phyloP scores from a whole-genome alignment of 2,329 filamentous ascomycete species.

The Waltergamsia citrina region DNA sequence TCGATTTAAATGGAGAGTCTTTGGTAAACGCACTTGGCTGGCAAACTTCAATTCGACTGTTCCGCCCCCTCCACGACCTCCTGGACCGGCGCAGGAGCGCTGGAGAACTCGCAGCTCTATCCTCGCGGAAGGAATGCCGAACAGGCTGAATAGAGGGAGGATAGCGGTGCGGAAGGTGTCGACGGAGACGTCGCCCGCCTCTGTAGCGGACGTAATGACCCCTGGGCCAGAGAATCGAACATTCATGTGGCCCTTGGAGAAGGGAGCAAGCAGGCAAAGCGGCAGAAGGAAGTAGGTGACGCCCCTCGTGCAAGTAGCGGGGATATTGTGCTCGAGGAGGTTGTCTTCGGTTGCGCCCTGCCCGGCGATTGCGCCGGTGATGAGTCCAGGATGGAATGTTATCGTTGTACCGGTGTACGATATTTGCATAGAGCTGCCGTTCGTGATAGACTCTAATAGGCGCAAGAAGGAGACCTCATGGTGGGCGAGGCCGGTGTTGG shows the following conservation, averaged over 20 bases:
- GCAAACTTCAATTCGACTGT: constrained; percentile 91
- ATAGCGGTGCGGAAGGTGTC: constrained; percentile 92
- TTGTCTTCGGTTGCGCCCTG: constrained; percentile 62
- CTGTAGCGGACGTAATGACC: constrained; percentile 82
- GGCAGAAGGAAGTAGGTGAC: constrained; percentile 89
- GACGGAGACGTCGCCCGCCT: constrained; percentile 77
- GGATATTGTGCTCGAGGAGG: constrained; percentile 72
- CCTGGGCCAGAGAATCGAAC: constrained; percentile 84
- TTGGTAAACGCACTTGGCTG: constrained; percentile 85
- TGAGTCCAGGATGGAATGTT: constrained; percentile 83
- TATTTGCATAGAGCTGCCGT: constrained; percentile 90
- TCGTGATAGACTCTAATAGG: constrained; percentile 88
- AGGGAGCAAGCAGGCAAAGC: constrained; percentile 82
- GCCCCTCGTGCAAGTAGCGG: constrained; percentile 67
- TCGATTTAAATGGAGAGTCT: constrained; percentile 81
- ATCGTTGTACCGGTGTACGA: constrained; percentile 93
- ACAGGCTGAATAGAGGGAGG: constrained; percentile 79
- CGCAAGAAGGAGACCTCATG: constrained; percentile 95
- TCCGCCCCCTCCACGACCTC: constrained; percentile 74
- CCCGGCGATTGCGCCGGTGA: constrained; percentile 74
- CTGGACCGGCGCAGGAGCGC: constrained; percentile 67
- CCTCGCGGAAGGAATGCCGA: constrained; percentile 70
- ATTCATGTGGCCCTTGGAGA: constrained; percentile 85
- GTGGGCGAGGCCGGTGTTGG: constrained; percentile 78
- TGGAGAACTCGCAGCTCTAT: constrained; percentile 79